Evolutionary conservation across 306 rosid genomes (phyloP), one percentile per base, ranked within the genome.

Genomic region (Hylodesmum podocarpum): DNA sequence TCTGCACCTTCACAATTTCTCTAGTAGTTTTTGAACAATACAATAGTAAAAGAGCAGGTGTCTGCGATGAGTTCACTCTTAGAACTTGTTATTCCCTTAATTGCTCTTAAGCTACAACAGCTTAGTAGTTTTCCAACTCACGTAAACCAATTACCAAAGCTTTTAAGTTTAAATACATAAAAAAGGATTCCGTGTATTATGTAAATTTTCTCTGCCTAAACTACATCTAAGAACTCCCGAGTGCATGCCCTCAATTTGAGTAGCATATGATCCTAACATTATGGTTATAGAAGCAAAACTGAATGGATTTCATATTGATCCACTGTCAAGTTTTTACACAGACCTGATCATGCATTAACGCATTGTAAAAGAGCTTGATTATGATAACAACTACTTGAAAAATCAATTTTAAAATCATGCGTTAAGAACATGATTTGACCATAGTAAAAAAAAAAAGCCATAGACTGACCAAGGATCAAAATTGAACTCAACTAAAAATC

Each of bases 401-500:
- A 31, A 6, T 44, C 41, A 37, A 37, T n/a, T n/a, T n/a, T n/a
- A n/a, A n/a, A n/a, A 37, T 44, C n/a, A 44, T 29, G 43, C 5
- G 43, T 55, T n/a, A 61, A 29, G 43, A n/a, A 61, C 54, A 66
- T 41, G 34, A 22, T 43, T 66, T 40, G 34, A 22, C 15, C 15
- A 44, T 66, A 24, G 72, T 41, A 25, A 7, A 28, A n/a, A 7
- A 28, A n/a, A 67, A 66, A 27, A n/a, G 12, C 58, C 36, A 68
- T 46, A 16, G 10, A n/a, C 58, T 44, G 31, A 19, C 49, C 18
- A 36, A 59, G 6, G 29, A 46, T 68, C 59, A 68, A 68, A 68
- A 44, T 27, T 46, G 43, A 46, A 46, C 58, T 46, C 58, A 53
- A 80, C 37, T 53, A 16, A 50, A 46, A 51, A 54, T 49, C 77